A percentile compares a stretch with the other conserved stretches of the same genome.
These are phyloP conservation scores for Metarhizium album DNA, from an alignment of 2,329 filamentous ascomycete species.

Conservation along the genomic window DNA sequence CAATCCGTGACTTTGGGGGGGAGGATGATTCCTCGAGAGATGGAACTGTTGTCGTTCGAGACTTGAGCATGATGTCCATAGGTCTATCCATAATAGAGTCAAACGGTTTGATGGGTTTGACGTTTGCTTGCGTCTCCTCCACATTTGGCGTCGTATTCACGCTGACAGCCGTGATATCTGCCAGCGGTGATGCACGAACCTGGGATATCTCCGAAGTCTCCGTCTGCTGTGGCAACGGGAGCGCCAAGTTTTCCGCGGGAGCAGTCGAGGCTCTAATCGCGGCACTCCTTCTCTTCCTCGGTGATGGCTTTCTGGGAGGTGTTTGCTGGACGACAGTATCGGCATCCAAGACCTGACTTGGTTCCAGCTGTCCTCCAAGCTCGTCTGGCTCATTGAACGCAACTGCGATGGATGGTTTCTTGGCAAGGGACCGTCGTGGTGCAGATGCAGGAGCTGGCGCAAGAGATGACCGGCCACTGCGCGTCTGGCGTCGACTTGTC, in stretches of 20 bases:
- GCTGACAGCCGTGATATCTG: constrained; percentile 60
- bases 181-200: constrained; percentile 46
- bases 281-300: constrained; percentile 58
- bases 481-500: constrained; percentile 41
- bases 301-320: constrained; percentile 32
- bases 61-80: constrained; percentile 88
- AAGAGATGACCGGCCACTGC: constrained; percentile 29
- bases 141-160: constrained; percentile 36
- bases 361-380: not conserved
- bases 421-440: constrained; percentile 27
- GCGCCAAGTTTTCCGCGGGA: constrained; percentile 26
- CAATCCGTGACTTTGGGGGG: constrained; percentile 73
- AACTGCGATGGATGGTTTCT: constrained; percentile 19
- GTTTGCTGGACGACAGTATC: constrained; percentile 21
- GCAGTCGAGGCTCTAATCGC: constrained; percentile 30
- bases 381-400: constrained; percentile 14
- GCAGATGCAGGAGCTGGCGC: constrained; percentile 35
- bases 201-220: constrained; percentile 45
- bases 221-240: constrained; percentile 40
- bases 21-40: constrained; percentile 54
- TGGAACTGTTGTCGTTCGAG: constrained; percentile 57
- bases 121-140: constrained; percentile 27
- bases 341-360: constrained; percentile 26
- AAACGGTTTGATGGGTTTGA: constrained; percentile 65
- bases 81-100: constrained; percentile 74